Base-by-base conservation (phyloP, 2,329 filamentous ascomycete species). In the Cyanodermella asteris region DNA sequence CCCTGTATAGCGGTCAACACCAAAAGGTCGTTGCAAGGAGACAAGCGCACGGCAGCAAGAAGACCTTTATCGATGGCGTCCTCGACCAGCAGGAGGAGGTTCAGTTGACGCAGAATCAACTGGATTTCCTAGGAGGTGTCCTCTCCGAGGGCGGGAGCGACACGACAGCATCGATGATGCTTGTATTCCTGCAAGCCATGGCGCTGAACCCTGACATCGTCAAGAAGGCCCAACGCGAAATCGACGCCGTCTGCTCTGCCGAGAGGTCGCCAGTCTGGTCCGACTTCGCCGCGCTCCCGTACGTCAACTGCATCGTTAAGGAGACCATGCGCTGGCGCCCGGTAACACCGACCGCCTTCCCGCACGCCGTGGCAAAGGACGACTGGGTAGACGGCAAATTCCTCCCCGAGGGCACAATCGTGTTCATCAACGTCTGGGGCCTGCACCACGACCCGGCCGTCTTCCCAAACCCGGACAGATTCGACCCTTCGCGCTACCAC, bases 41-140 rank as follows among this genome's bases (percentile, higher is more conserved):
- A 4, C 33, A 36, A 12, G 30, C 22, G 8, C 29, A 31, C 5
- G 38, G 35, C 3, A 34, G 29, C 6, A 33, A 39, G 10, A 35
- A 37, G 6, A 43, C 37, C 8, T 47, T 56, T 24, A 43, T 56
- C 33, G 53, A 58, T 33, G 30, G 35, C 5, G 40, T 56, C 0
- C 38, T 59, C 2, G 47, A 56, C 23, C 38, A 50, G 29, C 32
- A 45, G 10, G 38, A 43, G 6, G 44, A 45, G 29, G 20, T 38
- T 6, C 29, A 31, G 8, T 36, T 47, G 9, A 35, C 35, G n/a
- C 35, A 38, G 5, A 39, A 47, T 30, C 37, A 49, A 18, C 34
- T 52, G 5, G 43, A 44, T 29, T 53, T 55, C 29, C 37, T 55
- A 5, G 26, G 22, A 10, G 26, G 22, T 5, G 12, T 10, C 5